Conservation (phyloP, 2,329 filamentous ascomycete genomes). For the Sporothrix pallida region DNA sequence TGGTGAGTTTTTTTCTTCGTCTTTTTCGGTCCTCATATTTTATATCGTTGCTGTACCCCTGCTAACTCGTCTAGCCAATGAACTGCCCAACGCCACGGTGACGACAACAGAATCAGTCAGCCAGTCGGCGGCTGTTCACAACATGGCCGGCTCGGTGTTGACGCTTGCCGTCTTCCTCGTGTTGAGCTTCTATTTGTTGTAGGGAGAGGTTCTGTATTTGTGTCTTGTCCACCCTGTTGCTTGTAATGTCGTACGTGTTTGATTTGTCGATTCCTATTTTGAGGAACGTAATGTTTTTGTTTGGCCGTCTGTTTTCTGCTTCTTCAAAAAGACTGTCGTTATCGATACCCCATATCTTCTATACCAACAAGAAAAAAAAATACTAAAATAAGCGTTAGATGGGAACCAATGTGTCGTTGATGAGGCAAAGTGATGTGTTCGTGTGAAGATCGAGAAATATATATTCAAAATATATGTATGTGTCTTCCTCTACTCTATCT, state of each 20-base stretch:
- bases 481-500: constrained; percentile 35
- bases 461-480: background rate
- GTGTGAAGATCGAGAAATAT: background rate
- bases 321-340: constrained; percentile 26
- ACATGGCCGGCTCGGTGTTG: constrained; percentile 16
- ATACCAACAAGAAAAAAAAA: background rate
- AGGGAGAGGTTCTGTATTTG: background rate
- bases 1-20: background rate
- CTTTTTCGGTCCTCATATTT: background rate
- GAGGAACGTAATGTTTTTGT: constrained; percentile 23
- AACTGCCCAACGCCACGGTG: constrained; percentile 20
- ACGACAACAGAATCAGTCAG: background rate
- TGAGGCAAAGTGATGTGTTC: background rate
- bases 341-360: constrained; percentile 18
- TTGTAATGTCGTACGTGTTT: constrained; percentile 10
- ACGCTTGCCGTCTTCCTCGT: constrained; percentile 29
- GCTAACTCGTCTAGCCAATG: constrained; percentile 14
- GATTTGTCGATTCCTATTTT: constrained; percentile 5
- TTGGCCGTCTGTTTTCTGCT: background rate
- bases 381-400: constrained; percentile 5
- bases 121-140: background rate
- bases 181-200: constrained; percentile 30
- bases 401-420: background rate
- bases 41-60: background rate
- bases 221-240: background rate